These are phyloP conservation scores for Bimuria novae-zelandiae DNA, from an alignment of 2,329 filamentous ascomycete genomes.

Conservation along the genomic window DNA sequence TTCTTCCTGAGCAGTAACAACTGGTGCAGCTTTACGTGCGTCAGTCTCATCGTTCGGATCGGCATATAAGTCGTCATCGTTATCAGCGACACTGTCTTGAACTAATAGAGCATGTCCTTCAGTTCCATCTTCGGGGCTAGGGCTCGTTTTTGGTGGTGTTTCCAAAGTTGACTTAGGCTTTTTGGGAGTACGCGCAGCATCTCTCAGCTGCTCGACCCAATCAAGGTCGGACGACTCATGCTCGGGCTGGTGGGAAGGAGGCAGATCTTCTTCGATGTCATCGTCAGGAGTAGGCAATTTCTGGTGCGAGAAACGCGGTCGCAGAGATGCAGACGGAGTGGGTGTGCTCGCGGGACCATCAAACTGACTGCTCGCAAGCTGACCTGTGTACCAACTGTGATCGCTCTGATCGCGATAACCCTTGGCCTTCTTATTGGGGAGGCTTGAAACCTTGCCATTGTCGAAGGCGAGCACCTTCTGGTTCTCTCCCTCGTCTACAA, in stretches of 20 bases:
- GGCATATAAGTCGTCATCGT: conserved; percentile 32
- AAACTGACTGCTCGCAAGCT: conserved; percentile 58
- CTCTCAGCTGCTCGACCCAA: background rate
- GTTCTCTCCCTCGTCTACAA: conserved; percentile 80
- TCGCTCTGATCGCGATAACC: conserved; percentile 83
- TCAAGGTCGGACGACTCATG: conserved; percentile 34
- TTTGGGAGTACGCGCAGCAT: conserved; percentile 7
- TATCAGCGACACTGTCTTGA: conserved; percentile 12
- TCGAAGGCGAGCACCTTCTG: conserved; percentile 75
- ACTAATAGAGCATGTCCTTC: conserved; percentile 8
- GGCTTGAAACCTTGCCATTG: conserved; percentile 68
- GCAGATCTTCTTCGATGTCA: conserved; percentile 38
- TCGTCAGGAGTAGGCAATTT: conserved; percentile 32
- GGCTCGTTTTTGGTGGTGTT: conserved; percentile 39
- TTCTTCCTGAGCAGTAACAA: conserved; percentile 12
- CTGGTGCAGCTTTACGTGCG: background rate
- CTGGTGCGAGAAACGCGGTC: conserved; percentile 31
- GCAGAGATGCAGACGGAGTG: conserved; percentile 23
- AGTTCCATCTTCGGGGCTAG: conserved; percentile 21
- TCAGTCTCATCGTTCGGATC: conserved; percentile 15
- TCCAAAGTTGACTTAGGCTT: conserved; percentile 15
- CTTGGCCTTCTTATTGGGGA: conserved; percentile 62
- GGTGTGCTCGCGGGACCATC: conserved; percentile 32
- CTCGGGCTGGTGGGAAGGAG: conserved; percentile 40
- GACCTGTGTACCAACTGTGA: conserved; percentile 79